Conservation (phyloP, 345 rosid species). For the Gynandropsis gynandra region DNA sequence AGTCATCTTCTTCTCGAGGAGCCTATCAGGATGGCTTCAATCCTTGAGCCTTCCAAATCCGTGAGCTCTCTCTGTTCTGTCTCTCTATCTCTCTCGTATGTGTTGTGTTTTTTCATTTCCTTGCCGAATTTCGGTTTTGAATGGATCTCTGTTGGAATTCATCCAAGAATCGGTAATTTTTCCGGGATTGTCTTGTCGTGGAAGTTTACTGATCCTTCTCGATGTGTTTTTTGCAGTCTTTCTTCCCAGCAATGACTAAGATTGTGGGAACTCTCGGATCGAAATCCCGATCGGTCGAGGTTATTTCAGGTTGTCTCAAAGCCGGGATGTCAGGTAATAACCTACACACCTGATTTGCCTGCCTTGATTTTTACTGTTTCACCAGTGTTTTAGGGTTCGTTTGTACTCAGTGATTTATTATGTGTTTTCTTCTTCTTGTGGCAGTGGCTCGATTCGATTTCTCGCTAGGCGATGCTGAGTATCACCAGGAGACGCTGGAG, state of each 20-base stretch:
- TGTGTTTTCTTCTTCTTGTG: background rate
- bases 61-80: conserved; percentile 33
- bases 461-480: conserved; percentile 73
- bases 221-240: conserved; percentile 41
- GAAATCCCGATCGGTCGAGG: conserved; percentile 62
- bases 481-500: conserved; percentile 82
- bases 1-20: conserved; percentile 74
- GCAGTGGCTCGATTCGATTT: conserved; percentile 92
- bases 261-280: conserved; percentile 88
- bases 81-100: background rate
- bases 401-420: background rate
- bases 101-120: background rate
- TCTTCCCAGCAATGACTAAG: conserved; percentile 92
- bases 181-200: background rate
- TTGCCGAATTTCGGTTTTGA: background rate
- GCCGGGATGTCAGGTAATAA: conserved; percentile 69
- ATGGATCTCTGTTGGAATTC: background rate
- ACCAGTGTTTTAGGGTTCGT: background rate
- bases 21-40: conserved; percentile 85
- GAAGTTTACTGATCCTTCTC: conserved; percentile 12
- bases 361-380: background rate
- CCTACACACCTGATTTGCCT: too few species aligned
- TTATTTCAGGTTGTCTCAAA: conserved; percentile 58
- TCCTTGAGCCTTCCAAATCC: conserved; percentile 75
- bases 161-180: background rate